Percentiles rank a stretch among this genome's conserved stretches.
phyloP scores from a whole-genome alignment of 1,284 basidiomycete species.

The Agroathelia rolfsii region DNA sequence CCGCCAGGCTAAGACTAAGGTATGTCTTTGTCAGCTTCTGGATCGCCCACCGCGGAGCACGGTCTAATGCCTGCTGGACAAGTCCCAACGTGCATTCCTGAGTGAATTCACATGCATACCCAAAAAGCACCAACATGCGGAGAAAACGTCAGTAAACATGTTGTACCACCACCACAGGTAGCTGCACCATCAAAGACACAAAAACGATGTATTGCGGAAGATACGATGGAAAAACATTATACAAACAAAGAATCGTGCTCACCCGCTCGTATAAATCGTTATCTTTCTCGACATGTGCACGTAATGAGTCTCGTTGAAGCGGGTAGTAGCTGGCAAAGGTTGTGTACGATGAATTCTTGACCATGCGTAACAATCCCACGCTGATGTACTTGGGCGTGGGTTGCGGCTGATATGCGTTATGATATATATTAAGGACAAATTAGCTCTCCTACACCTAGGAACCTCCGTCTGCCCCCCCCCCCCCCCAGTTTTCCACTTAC shows the following conservation, averaged over 20 bases:
- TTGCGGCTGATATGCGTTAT: too few relatives aligned
- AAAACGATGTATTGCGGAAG: not conserved
- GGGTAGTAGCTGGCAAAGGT: slow-evolving; percentile 57
- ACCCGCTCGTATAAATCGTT: slow-evolving; percentile 35
- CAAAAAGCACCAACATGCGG: slow-evolving; percentile 8
- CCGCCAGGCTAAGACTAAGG: slow-evolving; percentile 57
- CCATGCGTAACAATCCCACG: slow-evolving; percentile 38
- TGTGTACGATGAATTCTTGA: slow-evolving; percentile 56
- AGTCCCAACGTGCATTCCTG: slow-evolving; percentile 70
- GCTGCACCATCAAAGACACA: too few relatives aligned
- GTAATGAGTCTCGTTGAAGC: slow-evolving; percentile 32
- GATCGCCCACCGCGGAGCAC: slow-evolving; percentile 65
- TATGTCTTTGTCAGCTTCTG: slow-evolving; percentile 73
- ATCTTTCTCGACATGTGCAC: slow-evolving; percentile 42
- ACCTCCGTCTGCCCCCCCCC: too few relatives aligned
- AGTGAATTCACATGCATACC: slow-evolving; percentile 6
- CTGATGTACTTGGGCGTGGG: slow-evolving; percentile 63
- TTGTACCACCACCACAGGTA: too few relatives aligned
- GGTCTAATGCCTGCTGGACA: slow-evolving; percentile 50
- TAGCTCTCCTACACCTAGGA: too few relatives aligned
- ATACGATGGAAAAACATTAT: not conserved
- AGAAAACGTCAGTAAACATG: slow-evolving; percentile 12
- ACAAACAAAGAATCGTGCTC: not conserved
- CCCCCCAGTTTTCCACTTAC: too few relatives aligned
- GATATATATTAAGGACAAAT: too few relatives aligned